These are phyloP conservation scores for Globisporangium lucens DNA, from an alignment of 352 stramenopile species.

Conservation along the genomic window DNA sequence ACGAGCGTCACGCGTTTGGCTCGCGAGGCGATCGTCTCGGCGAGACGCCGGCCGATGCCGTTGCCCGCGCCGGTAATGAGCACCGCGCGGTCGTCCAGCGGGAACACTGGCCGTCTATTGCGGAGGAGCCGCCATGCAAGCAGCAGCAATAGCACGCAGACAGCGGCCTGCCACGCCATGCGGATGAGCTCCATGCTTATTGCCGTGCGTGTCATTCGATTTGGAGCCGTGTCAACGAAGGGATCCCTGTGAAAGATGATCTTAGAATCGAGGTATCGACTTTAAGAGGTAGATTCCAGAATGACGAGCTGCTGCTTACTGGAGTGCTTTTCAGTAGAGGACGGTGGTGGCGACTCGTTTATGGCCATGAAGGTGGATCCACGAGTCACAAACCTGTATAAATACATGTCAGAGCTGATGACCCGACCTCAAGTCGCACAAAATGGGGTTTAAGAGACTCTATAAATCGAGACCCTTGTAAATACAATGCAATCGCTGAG, in stretches of 20 bases:
- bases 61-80: slow-evolving; percentile 63
- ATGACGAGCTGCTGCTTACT: background rate
- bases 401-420: background rate
- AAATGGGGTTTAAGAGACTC: background rate
- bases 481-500: background rate
- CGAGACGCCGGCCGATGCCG: slow-evolving; percentile 52
- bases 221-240: background rate
- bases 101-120: slow-evolving; percentile 20
- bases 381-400: background rate
- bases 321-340: background rate
- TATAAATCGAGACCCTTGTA: background rate
- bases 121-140: background rate
- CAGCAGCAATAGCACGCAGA: slow-evolving; percentile 5
- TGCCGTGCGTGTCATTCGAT: background rate
- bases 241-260: background rate
- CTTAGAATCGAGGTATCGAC: background rate
- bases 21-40: slow-evolving; percentile 27
- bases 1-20: slow-evolving; percentile 38
- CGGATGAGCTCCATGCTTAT: background rate
- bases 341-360: background rate
- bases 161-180: background rate
- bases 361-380: background rate
- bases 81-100: slow-evolving; percentile 44
- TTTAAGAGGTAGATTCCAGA: background rate
- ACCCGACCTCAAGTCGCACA: background rate